These are phyloP conservation scores for Vigna trinervia DNA, from an alignment of 306 rosid species.

Conservation along the genomic window DNA sequence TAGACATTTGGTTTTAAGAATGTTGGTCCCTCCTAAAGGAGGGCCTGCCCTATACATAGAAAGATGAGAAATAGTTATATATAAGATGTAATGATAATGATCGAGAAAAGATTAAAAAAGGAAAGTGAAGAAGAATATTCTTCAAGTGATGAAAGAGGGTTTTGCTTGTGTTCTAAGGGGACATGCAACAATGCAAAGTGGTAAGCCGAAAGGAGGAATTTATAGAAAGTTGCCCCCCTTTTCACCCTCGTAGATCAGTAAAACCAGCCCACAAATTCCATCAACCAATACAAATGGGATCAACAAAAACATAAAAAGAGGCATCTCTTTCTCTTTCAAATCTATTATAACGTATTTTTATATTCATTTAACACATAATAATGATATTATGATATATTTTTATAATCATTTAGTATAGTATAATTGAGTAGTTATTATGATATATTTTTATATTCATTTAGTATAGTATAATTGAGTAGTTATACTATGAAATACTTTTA, in stretches of 20 bases:
- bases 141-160: conserved; percentile 46
- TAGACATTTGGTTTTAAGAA: conserved; percentile 3
- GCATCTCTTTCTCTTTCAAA: conserved; percentile 32
- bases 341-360: too few species aligned
- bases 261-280: conserved; percentile 14
- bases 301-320: conserved; percentile 1
- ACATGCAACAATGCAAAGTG: conserved; percentile 80
- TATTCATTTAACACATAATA: too few species aligned
- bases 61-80: conserved; percentile 4
- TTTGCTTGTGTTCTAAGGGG: conserved; percentile 59
- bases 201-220: conserved; percentile 59
- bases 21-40: conserved; percentile 41
- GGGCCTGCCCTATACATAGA: conserved; percentile 21
- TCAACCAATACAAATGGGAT: conserved; percentile 39
- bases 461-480: too few species aligned
- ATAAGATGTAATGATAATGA: neutral
- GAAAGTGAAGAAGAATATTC: conserved; percentile 41
- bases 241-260: conserved; percentile 29
- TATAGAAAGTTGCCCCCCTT: conserved; percentile 84
- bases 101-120: neutral
- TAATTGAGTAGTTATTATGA: too few species aligned
- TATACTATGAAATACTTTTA: too few species aligned
- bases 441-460: too few species aligned
- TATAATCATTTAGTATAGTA: too few species aligned
- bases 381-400: too few species aligned